Evolutionary conservation across 805 yeast genomes (phyloP).

Genomic region (Saccharomycopsis capsularis): DNA sequence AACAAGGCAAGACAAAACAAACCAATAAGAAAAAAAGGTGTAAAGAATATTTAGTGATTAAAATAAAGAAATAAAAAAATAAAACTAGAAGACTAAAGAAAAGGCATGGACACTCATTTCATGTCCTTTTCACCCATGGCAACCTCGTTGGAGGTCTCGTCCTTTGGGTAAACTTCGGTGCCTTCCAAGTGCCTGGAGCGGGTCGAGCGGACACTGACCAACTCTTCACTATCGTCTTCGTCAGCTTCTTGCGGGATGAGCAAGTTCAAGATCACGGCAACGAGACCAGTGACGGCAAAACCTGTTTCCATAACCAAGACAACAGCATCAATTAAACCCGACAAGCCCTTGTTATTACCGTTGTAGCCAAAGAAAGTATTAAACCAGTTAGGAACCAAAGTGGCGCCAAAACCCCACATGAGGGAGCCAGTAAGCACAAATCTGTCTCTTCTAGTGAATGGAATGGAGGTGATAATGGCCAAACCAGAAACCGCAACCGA

Average conservation of each 20-base stretch:
- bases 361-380: conserved; percentile 53
- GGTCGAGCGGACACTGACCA: conserved; percentile 19
- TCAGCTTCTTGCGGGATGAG: conserved; percentile 54
- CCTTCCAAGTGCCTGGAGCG: conserved; percentile 20
- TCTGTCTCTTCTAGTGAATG: conserved; percentile 64
- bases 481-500: conserved; percentile 73
- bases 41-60: neutral
- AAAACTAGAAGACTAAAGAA: conserved; percentile 1
- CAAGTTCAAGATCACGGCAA: conserved; percentile 55
- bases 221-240: conserved; percentile 30
- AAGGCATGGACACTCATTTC: neutral
- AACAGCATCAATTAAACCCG: conserved; percentile 63
- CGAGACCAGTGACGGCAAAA: conserved; percentile 61
- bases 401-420: conserved; percentile 61
- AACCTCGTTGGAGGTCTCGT: conserved; percentile 7
- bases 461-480: conserved; percentile 45
- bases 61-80: neutral
- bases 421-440: conserved; percentile 61
- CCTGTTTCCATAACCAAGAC: conserved; percentile 66
- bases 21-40: neutral
- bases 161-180: conserved; percentile 11
- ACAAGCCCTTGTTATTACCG: conserved; percentile 50
- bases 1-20: neutral
- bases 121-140: conserved; percentile 5
- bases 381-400: conserved; percentile 61